Evolutionary conservation across 1,139 yeast species (phyloP), one percentile per base, ranked within the genome.

Genomic region (Pneumocystis sp.): DNA sequence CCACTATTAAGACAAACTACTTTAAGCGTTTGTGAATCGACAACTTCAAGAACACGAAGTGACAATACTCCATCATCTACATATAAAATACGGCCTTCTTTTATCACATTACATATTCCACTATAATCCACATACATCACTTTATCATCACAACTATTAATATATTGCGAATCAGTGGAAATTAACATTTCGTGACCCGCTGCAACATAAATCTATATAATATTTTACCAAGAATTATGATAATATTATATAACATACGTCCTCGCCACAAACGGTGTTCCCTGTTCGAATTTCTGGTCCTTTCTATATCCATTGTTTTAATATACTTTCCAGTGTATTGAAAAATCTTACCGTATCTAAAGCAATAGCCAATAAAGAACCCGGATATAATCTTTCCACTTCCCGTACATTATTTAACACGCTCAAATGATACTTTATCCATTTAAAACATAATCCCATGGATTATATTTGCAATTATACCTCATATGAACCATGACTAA

Each of bases 201-300:
- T 60, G 83, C 79, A 74, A 95, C 87, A 74, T 96, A 87, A 79
- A 21, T 21, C 61, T 59, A 59, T 21, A 42, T 21, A 59, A 10
- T 12, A 21, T 15, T 21, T 39, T 78, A 89, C 10, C 25, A 39
- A 10, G 12, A 1, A 39, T 15, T 31, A 25, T 3, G 31, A 50
- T 25, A 25, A 50, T 10, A 25, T 1, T 29, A 25, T 59, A 15
- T 4, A 37, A 21, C 31, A 59, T 4, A 71, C 68, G 76, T 93
- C 98, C 70, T 80, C 79, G 68, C 83, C 87, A 72, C 83, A 88
- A 68, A 80, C 76, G 72, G 98, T 95, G 77, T 89, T 85, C 79
- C 99, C 98, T 66, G 98, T 91, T 83, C 98, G 89, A 80, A 93
- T 93, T 81, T 95, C 98, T 70, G 99, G 98, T 72, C 99, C 99